These are phyloP conservation scores for Trichoderma guizhouense DNA, from an alignment of 2,329 filamentous ascomycete species.

Conservation along the genomic window DNA sequence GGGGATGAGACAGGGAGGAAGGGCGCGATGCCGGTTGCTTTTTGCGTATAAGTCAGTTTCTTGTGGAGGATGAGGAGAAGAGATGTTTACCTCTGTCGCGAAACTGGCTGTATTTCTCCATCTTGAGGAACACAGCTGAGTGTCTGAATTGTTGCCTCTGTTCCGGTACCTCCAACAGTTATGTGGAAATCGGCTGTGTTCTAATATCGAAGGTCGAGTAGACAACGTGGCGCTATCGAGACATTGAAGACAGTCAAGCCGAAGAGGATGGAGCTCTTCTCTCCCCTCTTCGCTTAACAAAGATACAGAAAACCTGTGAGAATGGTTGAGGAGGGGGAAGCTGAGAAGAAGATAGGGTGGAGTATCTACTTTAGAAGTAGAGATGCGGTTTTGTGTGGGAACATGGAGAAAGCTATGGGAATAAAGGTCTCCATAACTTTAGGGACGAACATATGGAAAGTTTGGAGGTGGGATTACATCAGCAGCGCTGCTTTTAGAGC, in stretches of 20 bases:
- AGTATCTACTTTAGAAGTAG: not conserved
- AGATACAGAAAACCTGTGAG: not conserved
- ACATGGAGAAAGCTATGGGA: not conserved
- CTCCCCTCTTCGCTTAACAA: conserved; percentile 6
- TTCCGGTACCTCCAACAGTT: not conserved
- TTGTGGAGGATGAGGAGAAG: not conserved
- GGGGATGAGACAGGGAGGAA: conserved; percentile 80
- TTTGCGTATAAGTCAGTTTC: not conserved
- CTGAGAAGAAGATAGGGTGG: not conserved
- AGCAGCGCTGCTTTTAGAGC: conserved; percentile 17
- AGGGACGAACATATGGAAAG: not conserved
- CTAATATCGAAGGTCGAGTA: not conserved
- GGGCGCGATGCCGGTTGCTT: conserved; percentile 92
- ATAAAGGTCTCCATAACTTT: conserved; percentile 8
- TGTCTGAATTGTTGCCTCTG: not conserved
- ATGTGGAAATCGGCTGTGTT: not conserved
- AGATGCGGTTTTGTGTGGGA: not conserved
- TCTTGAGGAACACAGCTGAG: conserved; percentile 36
- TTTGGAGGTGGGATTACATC: conserved; percentile 18
- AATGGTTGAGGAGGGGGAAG: not conserved
- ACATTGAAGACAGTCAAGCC: conserved; percentile 6
- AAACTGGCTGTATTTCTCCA: conserved; percentile 96
- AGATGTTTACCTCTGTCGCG: conserved; percentile 72
- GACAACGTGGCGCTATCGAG: conserved; percentile 16
- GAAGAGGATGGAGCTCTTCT: conserved; percentile 10